Conservation (phyloP, 129 eudicot genomes). For the Tanacetum coccineum region DNA sequence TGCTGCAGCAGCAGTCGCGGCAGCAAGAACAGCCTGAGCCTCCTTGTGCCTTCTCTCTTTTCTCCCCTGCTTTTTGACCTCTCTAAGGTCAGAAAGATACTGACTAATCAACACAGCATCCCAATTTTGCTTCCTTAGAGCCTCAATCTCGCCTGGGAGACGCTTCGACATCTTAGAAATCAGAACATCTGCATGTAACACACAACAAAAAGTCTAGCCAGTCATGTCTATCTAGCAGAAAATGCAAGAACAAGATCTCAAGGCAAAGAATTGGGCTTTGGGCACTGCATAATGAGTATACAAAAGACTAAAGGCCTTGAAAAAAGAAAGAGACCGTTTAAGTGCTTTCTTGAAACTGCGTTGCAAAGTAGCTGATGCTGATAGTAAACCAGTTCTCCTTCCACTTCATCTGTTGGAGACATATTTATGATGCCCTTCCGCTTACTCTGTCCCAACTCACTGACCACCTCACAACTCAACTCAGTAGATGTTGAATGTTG, state of each 20-base stretch:
- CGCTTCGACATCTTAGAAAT: slow-evolving; percentile 54
- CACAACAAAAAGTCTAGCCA: too few species aligned
- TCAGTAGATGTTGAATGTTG: slow-evolving; percentile 33
- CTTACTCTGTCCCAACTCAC: slow-evolving; percentile 45
- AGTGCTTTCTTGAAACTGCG: slow-evolving; percentile 55
- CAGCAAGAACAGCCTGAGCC: slow-evolving; percentile 95
- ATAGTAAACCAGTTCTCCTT: slow-evolving; percentile 77
- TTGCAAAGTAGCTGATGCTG: slow-evolving; percentile 63
- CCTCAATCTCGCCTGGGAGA: slow-evolving; percentile 70
- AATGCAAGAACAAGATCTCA: slow-evolving; percentile 2
- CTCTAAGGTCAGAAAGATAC: slow-evolving; percentile 75
- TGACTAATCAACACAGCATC: slow-evolving; percentile 78
- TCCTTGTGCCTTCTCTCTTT: slow-evolving; percentile 92
- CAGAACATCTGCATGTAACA: slow-evolving; percentile 59
- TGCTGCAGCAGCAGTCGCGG: slow-evolving; percentile 99
- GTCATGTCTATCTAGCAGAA: too few species aligned
- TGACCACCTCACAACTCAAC: slow-evolving; percentile 24
- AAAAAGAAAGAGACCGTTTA: slow-evolving; percentile 49
- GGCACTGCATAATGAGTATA: not conserved
- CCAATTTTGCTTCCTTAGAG: slow-evolving; percentile 64
- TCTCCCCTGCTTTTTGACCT: slow-evolving; percentile 85
- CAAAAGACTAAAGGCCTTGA: slow-evolving; percentile 7
- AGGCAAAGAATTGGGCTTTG: too few species aligned
- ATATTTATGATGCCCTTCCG: slow-evolving; percentile 41
- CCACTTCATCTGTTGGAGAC: slow-evolving; percentile 86